phyloP scores from a whole-genome alignment of 2,329 filamentous ascomycete genomes.

The Penicillium sp. region DNA sequence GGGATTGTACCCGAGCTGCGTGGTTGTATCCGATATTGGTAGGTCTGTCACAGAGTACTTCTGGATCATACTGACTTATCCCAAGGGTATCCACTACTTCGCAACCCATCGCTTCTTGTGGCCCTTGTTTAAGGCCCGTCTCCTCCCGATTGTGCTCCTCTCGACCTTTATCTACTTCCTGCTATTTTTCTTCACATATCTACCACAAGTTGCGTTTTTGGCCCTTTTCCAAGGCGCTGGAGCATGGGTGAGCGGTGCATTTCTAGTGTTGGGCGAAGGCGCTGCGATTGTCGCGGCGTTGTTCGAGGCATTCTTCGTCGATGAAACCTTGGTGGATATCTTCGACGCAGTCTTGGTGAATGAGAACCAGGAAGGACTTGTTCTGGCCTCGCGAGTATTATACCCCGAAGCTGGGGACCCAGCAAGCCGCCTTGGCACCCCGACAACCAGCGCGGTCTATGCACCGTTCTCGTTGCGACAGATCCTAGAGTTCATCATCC shows the following conservation, averaged over 20 bases:
- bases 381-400: slow-evolving; percentile 60
- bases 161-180: slow-evolving; percentile 77
- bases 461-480: slow-evolving; percentile 87
- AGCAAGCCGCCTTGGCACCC: slow-evolving; percentile 75
- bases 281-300: slow-evolving; percentile 58
- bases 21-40: slow-evolving; percentile 48
- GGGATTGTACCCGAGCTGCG: slow-evolving; percentile 32
- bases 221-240: slow-evolving; percentile 78
- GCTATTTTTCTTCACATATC: slow-evolving; percentile 79
- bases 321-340: slow-evolving; percentile 70
- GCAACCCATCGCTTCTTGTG: slow-evolving; percentile 69
- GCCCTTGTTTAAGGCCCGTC: slow-evolving; percentile 68
- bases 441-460: slow-evolving; percentile 69
- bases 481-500: slow-evolving; percentile 74
- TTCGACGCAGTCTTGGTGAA: slow-evolving; percentile 83
- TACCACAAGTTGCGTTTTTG: slow-evolving; percentile 84
- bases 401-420: slow-evolving; percentile 64
- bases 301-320: slow-evolving; percentile 76
- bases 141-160: slow-evolving; percentile 75
- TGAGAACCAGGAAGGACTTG: slow-evolving; percentile 62
- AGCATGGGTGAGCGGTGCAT: slow-evolving; percentile 84
- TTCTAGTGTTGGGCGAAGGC: slow-evolving; percentile 69
- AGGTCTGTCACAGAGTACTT: too few species aligned
- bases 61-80: slow-evolving; percentile 5
- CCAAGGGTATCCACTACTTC: slow-evolving; percentile 75